These are phyloP conservation scores for Alectoria sarmentosa DNA, from an alignment of 495 filamentous ascomycete genomes.

Conservation along the genomic window DNA sequence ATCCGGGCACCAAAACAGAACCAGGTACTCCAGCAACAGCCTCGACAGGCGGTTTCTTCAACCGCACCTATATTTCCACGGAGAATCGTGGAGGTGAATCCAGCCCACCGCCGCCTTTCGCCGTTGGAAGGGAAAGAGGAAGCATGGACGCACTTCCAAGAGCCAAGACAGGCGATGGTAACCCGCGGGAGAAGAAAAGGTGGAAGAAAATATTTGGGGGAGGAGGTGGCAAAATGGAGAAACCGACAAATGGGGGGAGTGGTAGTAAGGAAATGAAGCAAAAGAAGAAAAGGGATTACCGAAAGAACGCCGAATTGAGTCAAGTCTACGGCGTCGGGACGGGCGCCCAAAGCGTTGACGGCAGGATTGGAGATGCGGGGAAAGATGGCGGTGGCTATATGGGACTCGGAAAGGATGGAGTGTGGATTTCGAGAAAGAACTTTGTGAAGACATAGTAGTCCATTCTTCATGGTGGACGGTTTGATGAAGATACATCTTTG, in stretches of 20 bases:
- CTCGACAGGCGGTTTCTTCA: slow-evolving; percentile 2
- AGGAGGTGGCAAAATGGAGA: slow-evolving; percentile 1
- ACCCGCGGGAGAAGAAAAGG: slow-evolving; percentile 15
- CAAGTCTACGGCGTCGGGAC: slow-evolving; percentile 8
- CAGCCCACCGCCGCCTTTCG: slow-evolving; percentile 14
- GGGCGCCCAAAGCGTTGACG: background rate
- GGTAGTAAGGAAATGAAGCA: slow-evolving; percentile 11
- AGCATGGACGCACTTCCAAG: slow-evolving; percentile 9
- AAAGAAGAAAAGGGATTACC: slow-evolving; percentile 17
- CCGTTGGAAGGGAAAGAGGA: slow-evolving; percentile 13
- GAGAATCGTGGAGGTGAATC: background rate
- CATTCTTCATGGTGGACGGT: background rate
- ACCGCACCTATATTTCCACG: slow-evolving; percentile 5
- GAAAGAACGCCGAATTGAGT: slow-evolving; percentile 16
- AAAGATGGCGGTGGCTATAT: slow-evolving; percentile 19
- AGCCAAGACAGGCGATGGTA: slow-evolving; percentile 6
- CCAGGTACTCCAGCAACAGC: slow-evolving; percentile 4
- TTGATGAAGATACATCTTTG: background rate
- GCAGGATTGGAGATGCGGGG: slow-evolving; percentile 7
- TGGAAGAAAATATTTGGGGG: slow-evolving; percentile 27
- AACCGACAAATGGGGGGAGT: slow-evolving; percentile 3
- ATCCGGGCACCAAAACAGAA: slow-evolving; percentile 10
- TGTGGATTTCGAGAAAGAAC: slow-evolving; percentile 28
- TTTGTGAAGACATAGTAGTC: slow-evolving; percentile 22
- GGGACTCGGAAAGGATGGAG: slow-evolving; percentile 27